Evolutionary conservation across 2,329 filamentous ascomycete genomes (phyloP).

Genomic region (Pestalotiopsis sp.): DNA sequence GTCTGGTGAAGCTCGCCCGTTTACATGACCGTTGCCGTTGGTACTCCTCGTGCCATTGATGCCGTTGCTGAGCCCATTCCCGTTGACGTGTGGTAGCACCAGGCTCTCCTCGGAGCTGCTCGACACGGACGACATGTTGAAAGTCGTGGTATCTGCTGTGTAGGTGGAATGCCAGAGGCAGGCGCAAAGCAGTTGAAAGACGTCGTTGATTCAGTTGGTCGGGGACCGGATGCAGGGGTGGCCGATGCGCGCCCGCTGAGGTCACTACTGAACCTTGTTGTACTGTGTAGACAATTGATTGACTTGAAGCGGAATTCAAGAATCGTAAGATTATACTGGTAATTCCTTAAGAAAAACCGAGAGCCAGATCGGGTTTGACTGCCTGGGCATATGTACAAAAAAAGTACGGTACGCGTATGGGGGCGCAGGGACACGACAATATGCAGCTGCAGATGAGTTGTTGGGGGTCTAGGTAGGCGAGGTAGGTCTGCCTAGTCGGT

Average conservation of each 20-base stretch:
- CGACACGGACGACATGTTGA: neutral
- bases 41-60: conserved; percentile 5
- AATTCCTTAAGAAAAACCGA: neutral
- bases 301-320: too few relatives aligned
- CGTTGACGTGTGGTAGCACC: neutral
- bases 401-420: neutral
- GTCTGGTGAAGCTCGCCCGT: conserved; percentile 29
- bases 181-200: neutral
- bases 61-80: neutral
- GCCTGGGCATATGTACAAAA: neutral
- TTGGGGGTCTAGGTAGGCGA: neutral
- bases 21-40: conserved; percentile 28
- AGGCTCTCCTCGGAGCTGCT: neutral
- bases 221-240: neutral
- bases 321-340: too few relatives aligned
- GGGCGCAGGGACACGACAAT: neutral
- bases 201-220: neutral
- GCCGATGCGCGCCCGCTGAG: neutral
- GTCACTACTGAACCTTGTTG: neutral
- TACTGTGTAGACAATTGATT: neutral
- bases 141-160: neutral
- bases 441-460: neutral
- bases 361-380: neutral
- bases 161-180: neutral
- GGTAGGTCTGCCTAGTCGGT: neutral